Evolutionary conservation across 169 alveolate genomes (phyloP).

Genomic region (Eimeria falciformis): DNA sequence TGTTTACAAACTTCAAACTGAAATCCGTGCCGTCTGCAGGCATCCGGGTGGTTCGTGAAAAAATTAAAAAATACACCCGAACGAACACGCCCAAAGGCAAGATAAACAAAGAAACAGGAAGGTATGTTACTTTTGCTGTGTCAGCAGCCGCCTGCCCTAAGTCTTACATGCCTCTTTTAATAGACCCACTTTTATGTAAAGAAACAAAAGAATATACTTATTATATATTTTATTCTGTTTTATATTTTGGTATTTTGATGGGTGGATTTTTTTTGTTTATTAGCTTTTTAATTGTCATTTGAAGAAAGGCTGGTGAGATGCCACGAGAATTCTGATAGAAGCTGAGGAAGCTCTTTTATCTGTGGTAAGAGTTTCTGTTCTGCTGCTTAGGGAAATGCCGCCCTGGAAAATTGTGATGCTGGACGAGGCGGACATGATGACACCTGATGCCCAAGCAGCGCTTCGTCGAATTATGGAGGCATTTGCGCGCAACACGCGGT

Average conservation of each 20-base stretch:
- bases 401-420: constrained; percentile 96
- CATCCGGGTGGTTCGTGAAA: constrained; percentile 97
- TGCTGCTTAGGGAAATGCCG: constrained; percentile 86
- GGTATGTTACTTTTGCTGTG: constrained; percentile 63
- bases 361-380: neutral
- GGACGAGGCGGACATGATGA: constrained; percentile 99
- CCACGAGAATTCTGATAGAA: neutral
- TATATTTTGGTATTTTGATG: neutral
- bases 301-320: neutral
- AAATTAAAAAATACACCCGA: constrained; percentile 97
- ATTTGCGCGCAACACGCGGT: constrained; percentile 95
- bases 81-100: constrained; percentile 92
- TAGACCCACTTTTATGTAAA: neutral
- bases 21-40: constrained; percentile 84
- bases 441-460: constrained; percentile 99
- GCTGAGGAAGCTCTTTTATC: neutral
- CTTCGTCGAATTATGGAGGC: constrained; percentile 98
- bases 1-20: no score
- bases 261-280: no score
- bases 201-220: neutral
- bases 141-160: neutral
- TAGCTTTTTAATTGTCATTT: neutral
- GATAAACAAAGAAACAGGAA: constrained; percentile 88
- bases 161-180: neutral
- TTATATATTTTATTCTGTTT: neutral